Evolutionary conservation across 345 rosid species (phyloP).

Genomic region (Iberis pinnata): DNA sequence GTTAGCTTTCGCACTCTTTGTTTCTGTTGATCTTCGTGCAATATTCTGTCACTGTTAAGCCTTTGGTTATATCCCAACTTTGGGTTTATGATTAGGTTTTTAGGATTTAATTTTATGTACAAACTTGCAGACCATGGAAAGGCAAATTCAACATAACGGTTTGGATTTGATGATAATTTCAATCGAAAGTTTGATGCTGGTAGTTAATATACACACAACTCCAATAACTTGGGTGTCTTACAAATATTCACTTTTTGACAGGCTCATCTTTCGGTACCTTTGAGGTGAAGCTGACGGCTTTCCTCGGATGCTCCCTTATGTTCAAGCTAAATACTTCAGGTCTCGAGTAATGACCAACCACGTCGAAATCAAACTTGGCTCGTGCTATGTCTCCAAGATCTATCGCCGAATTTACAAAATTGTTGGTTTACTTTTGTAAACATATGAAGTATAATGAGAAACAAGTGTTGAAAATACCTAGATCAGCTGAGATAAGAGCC

Average conservation of each 20-base stretch:
- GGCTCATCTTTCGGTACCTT: conserved; percentile 32
- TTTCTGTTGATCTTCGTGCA: no score
- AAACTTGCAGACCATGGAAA: no score
- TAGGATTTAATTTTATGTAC: no score
- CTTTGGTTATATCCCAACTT: no score
- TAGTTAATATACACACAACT: not conserved
- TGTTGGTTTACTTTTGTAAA: not conserved
- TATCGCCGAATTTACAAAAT: conserved; percentile 15
- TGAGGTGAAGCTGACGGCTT: conserved; percentile 57
- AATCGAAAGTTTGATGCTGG: not conserved
- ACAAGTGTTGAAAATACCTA: conserved; percentile 42
- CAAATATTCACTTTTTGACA: conserved; percentile 3
- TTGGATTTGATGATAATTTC: not conserved
- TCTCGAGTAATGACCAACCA: conserved; percentile 88
- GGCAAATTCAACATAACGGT: not conserved
- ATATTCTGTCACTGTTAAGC: no score
- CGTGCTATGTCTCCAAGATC: conserved; percentile 90
- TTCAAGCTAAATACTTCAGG: conserved; percentile 87
- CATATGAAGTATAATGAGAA: not conserved
- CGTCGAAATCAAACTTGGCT: conserved; percentile 90
- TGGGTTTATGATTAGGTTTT: no score
- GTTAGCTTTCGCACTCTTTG: no score
- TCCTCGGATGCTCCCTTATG: conserved; percentile 69
- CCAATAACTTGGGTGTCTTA: not conserved
- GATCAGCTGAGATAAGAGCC: conserved; percentile 76